Conservation (phyloP, 306 rosid species). For the Chamaecrista fasciculata region DNA sequence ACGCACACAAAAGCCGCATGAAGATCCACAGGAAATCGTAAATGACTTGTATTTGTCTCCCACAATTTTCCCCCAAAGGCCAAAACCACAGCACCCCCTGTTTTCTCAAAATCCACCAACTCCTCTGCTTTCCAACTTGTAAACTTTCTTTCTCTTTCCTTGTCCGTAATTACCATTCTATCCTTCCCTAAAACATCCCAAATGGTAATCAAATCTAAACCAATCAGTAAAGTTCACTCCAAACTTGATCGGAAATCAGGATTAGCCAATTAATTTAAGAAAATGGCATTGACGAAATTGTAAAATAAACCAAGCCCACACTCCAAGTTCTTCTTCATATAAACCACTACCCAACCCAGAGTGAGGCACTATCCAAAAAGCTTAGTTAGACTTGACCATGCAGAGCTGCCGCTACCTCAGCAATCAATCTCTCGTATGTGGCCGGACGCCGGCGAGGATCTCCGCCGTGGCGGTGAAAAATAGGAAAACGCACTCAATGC, state of each 20-base stretch:
- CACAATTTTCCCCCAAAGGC: background rate
- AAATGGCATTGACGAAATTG: background rate
- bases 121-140: background rate
- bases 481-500: slow-evolving; percentile 39
- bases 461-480: slow-evolving; percentile 12
- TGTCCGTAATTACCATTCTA: background rate
- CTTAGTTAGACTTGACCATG: background rate
- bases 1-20: background rate
- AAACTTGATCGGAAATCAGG: too few species aligned
- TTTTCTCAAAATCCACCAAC: background rate
- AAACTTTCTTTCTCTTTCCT: background rate
- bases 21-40: background rate
- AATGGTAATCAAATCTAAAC: background rate
- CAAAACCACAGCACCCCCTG: slow-evolving; percentile 7
- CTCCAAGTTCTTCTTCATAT: background rate
- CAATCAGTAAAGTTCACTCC: background rate
- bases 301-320: background rate
- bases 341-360: background rate
- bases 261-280: background rate
- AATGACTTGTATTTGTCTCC: background rate
- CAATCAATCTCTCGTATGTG: slow-evolving; percentile 23
- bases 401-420: slow-evolving; percentile 21
- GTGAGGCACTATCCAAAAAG: background rate
- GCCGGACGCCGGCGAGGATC: background rate
- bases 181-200: background rate